Conservation (phyloP, 129 eudicot species). For the Sambucus nigra region DNA sequence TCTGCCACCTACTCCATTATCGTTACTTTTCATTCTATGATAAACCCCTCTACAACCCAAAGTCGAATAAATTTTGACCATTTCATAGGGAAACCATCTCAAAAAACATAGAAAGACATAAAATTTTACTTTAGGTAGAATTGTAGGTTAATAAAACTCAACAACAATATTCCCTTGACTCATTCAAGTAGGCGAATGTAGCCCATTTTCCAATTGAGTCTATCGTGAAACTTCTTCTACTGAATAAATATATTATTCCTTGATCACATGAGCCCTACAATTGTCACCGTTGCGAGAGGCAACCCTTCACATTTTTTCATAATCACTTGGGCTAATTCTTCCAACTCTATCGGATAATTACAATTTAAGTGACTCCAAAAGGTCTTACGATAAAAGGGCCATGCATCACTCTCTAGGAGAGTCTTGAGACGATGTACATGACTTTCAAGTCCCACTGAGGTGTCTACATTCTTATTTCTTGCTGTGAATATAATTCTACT, state of each 20-base stretch:
- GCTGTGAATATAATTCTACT: constrained; percentile 61
- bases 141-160: constrained; percentile 49
- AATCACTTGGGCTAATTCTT: too few species aligned
- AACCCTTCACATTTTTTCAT: too few species aligned
- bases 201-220: constrained; percentile 52
- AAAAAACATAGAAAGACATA: constrained; percentile 51
- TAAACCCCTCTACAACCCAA: constrained; percentile 64
- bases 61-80: constrained; percentile 52
- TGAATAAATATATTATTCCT: constrained; percentile 29
- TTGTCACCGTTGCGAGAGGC: constrained; percentile 45
- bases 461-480: constrained; percentile 40
- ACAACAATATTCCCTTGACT: too few species aligned
- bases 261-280: constrained; percentile 47
- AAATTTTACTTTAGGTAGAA: constrained; percentile 47
- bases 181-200: constrained; percentile 37
- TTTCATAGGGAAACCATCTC: constrained; percentile 37
- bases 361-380: constrained; percentile 17
- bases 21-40: constrained; percentile 35
- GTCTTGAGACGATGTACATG: constrained; percentile 36
- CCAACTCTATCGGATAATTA: constrained; percentile 41
- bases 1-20: constrained; percentile 55
- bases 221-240: constrained; percentile 48
- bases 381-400: constrained; percentile 63
- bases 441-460: constrained; percentile 39
- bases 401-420: constrained; percentile 41